Conservation (phyloP, 805 yeast species). For the Saccharomycopsis amapae region DNA sequence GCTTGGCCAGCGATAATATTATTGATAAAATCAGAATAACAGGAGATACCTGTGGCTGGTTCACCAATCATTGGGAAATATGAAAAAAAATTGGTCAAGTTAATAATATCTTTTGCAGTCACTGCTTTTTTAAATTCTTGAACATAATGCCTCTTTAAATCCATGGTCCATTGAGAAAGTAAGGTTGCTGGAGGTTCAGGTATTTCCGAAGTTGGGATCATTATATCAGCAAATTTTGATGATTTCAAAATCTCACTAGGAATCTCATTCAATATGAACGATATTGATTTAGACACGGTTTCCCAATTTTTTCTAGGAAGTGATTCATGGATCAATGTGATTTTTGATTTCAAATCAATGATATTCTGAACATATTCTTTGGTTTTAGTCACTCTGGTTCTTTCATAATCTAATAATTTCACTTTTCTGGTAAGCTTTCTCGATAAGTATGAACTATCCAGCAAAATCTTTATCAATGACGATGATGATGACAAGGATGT, state of each 20-base stretch:
- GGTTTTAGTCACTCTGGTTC: slow-evolving; percentile 54
- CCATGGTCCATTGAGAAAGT: slow-evolving; percentile 49
- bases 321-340: slow-evolving; percentile 61
- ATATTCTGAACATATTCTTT: slow-evolving; percentile 59
- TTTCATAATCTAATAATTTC: slow-evolving; percentile 61
- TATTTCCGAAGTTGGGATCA: slow-evolving; percentile 80
- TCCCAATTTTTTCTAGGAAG: slow-evolving; percentile 65
- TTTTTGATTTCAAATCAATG: slow-evolving; percentile 55
- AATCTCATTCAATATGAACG: slow-evolving; percentile 40
- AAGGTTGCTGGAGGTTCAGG: slow-evolving; percentile 69
- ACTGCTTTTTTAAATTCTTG: slow-evolving; percentile 69
- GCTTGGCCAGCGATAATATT: slow-evolving; percentile 75
- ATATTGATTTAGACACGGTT: slow-evolving; percentile 66
- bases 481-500: slow-evolving; percentile 52
- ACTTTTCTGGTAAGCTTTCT: slow-evolving; percentile 62
- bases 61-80: slow-evolving; percentile 81
- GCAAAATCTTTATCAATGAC: slow-evolving; percentile 44
- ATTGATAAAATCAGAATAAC: slow-evolving; percentile 83
- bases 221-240: slow-evolving; percentile 68
- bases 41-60: slow-evolving; percentile 60
- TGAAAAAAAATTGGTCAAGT: slow-evolving; percentile 72
- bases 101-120: slow-evolving; percentile 50
- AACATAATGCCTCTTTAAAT: slow-evolving; percentile 50
- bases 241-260: slow-evolving; percentile 43
- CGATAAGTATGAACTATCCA: slow-evolving; percentile 60